phyloP scores from a whole-genome alignment of 2,329 filamentous ascomycete species.

The Neonectria magnoliae region DNA sequence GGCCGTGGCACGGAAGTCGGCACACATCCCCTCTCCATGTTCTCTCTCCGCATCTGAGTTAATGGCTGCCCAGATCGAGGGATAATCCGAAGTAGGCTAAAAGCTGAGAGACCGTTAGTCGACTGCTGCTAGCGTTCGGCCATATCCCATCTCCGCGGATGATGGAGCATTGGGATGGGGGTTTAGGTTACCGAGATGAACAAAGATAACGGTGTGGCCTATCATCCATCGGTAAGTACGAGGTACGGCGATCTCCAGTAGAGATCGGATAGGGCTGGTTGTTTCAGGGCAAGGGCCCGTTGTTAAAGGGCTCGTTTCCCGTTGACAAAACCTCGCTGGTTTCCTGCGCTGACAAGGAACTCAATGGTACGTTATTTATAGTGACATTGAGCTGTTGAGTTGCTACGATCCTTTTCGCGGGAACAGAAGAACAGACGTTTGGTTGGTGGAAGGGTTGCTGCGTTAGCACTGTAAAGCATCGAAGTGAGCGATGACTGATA shows the following conservation, averaged over 20 bases:
- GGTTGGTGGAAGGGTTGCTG: neutral
- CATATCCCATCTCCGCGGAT: neutral
- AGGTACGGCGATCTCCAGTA: neutral
- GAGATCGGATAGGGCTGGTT: neutral
- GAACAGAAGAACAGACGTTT: neutral
- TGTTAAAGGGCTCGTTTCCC: neutral
- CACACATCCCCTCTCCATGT: neutral
- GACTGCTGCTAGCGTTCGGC: neutral
- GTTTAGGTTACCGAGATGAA: neutral
- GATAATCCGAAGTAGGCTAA: neutral
- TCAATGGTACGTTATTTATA: too few relatives aligned
- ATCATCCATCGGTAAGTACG: neutral
- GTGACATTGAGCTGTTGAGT: neutral
- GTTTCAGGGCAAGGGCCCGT: neutral
- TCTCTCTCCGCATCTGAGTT: neutral
- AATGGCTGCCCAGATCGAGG: neutral
- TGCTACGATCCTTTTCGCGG: neutral
- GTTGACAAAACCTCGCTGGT: neutral
- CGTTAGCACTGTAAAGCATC: neutral
- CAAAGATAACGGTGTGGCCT: neutral
- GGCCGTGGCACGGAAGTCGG: constrained; percentile 8
- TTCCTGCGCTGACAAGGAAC: too few relatives aligned
- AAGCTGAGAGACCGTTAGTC: neutral
- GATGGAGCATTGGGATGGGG: neutral
- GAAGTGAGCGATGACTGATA: neutral